Evolutionary conservation across 2,329 filamentous ascomycete genomes (phyloP), one percentile per base, ranked within the genome.

Genomic region (Colletotrichum lentis): DNA sequence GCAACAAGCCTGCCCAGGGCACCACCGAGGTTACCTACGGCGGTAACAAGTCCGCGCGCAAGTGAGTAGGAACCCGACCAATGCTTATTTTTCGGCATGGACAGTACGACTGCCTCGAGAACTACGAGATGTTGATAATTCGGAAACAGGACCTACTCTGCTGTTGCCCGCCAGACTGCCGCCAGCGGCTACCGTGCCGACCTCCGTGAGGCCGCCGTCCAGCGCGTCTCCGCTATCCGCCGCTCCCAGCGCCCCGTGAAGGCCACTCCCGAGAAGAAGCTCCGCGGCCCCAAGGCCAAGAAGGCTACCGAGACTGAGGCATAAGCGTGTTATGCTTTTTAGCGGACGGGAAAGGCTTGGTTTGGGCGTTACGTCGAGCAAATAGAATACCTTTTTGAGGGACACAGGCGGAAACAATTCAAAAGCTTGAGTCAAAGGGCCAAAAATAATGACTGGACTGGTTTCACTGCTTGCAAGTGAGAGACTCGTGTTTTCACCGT

Each of bases 211-310:
- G 85, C 86, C 77, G 94, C 95, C 76, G 90, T 98, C 77, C 85
- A 93, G 82, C 93, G 96, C 78, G 93, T 91, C 79, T 94, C 90
- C 77, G 93, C 94, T 77, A 88, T 97, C 85, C 91, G 90, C 81
- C 85, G 86, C 77, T 89, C 91, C 76, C 91, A 96, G 88, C 87
- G 86, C 80, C 84, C 90, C 74, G 88, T 90, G 83, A 96, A 96
- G 90, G 86, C 90, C 70, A 82, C 84, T 72, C 88, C 88, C 75
- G 89, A 90, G 83, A 79, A 81, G 77, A 96, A 97, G 89, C 85
- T 86, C 75, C 88, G 93, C 78, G 94, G 94, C 75, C 85, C 85
- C 74, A 93, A 94, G 86, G 92, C 92, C 77, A 87, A 87, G 84
- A 90, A 91, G 86, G 90, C 90, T 62, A 50, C 62, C 61, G 82